Evolutionary conservation across 257 asterid species (phyloP).

Genomic region (Ilex aquifolium): DNA sequence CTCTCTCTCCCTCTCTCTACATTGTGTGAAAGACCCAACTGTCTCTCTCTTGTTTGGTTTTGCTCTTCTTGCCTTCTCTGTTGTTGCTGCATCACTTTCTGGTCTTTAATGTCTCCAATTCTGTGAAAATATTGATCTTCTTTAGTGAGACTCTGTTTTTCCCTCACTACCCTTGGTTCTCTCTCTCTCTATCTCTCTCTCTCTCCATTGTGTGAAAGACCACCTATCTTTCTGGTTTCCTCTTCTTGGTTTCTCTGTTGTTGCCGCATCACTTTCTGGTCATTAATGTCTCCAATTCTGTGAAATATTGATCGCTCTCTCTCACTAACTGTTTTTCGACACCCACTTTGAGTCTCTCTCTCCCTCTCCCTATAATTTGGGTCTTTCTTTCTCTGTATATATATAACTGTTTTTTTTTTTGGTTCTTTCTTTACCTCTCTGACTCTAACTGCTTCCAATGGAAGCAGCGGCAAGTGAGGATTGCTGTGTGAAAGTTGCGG

Average conservation of each 20-base stretch:
- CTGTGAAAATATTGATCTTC: not conserved
- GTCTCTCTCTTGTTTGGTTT: not conserved
- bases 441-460: constrained; percentile 27
- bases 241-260: too few relatives aligned
- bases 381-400: not conserved
- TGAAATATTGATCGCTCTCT: not conserved
- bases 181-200: too few relatives aligned
- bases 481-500: constrained; percentile 97
- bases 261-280: too few relatives aligned
- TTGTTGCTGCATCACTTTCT: constrained; percentile 63
- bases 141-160: too few relatives aligned
- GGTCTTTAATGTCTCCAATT: constrained; percentile 32
- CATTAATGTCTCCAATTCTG: too few relatives aligned
- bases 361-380: not conserved
- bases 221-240: too few relatives aligned
- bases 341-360: not conserved
- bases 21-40: not conserved
- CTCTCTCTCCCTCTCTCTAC: not conserved
- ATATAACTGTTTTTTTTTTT: constrained; percentile 1
- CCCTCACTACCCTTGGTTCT: too few relatives aligned
- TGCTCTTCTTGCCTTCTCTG: not conserved
- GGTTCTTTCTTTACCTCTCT: constrained; percentile 5
- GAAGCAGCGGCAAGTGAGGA: constrained; percentile 57
- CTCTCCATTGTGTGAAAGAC: too few relatives aligned
- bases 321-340: constrained; percentile 28